These are phyloP conservation scores for Cladophialophora bantiana DNA, from an alignment of 2,329 filamentous ascomycete genomes.

Conservation along the genomic window DNA sequence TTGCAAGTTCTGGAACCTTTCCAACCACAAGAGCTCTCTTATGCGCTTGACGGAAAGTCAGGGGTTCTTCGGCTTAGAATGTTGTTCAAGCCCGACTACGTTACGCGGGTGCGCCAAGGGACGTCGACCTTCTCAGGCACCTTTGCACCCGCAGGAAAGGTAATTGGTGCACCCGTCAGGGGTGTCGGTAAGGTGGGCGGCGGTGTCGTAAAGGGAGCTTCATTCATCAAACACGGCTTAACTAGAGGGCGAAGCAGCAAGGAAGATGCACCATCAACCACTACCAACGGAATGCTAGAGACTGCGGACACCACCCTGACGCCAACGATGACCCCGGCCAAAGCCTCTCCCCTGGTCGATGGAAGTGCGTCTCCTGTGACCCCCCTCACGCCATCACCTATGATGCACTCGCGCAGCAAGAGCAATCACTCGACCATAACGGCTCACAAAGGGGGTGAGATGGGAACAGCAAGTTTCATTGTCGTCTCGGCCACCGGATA, in stretches of 20 bases:
- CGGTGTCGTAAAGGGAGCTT: slow-evolving; percentile 85
- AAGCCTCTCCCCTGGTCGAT: slow-evolving; percentile 28
- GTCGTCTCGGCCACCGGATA: slow-evolving; percentile 81
- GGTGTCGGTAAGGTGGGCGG: slow-evolving; percentile 82
- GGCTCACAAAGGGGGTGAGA: slow-evolving; percentile 63
- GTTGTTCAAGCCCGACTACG: slow-evolving; percentile 91
- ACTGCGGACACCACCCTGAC: slow-evolving; percentile 24
- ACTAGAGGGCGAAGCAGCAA: slow-evolving; percentile 69
- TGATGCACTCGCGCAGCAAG: slow-evolving; percentile 54
- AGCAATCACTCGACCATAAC: slow-evolving; percentile 61
- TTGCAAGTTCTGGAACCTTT: slow-evolving; percentile 86
- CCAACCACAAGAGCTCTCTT: slow-evolving; percentile 74
- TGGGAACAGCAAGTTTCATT: slow-evolving; percentile 80
- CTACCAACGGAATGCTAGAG: slow-evolving; percentile 24
- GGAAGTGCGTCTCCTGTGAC: slow-evolving; percentile 29
- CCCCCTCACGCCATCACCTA: slow-evolving; percentile 28
- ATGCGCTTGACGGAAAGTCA: slow-evolving; percentile 86
- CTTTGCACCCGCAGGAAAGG: slow-evolving; percentile 84
- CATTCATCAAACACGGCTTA: slow-evolving; percentile 86
- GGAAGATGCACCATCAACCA: slow-evolving; percentile 41
- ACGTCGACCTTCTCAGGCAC: slow-evolving; percentile 92
- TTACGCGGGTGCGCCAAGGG: slow-evolving; percentile 83
- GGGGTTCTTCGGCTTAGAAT: slow-evolving; percentile 82
- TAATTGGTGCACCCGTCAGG: slow-evolving; percentile 95
- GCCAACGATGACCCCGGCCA: slow-evolving; percentile 30